Percentiles rank a stretch among this genome's conserved stretches.
phyloP scores from a whole-genome alignment of 305 asterid genomes.

The Fraxinus albicans region DNA sequence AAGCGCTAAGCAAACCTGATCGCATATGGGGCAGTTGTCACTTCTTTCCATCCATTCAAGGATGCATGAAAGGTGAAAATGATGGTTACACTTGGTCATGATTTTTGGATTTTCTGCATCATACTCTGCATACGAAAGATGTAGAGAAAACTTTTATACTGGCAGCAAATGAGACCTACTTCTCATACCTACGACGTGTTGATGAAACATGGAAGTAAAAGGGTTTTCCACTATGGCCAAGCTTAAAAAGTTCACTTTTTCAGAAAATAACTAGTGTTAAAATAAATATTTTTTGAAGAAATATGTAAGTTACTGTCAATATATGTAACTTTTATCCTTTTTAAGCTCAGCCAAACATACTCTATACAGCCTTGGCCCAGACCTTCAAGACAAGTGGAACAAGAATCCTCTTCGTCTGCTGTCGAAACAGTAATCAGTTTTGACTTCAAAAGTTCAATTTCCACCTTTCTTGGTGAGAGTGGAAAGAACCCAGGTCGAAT shows the following conservation, averaged over 20 bases:
- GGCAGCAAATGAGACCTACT: neutral
- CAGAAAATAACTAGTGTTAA: neutral
- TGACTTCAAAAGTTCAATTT: conserved; percentile 41
- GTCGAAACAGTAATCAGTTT: conserved; percentile 23
- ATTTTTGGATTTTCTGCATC: conserved; percentile 73
- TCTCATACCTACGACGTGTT: neutral
- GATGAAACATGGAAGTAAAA: neutral
- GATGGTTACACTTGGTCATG: conserved; percentile 69
- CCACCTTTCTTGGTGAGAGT: conserved; percentile 40
- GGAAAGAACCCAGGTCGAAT: conserved; percentile 35
- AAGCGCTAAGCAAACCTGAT: conserved; percentile 52
- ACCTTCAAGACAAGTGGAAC: conserved; percentile 96
- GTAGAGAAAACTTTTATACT: conserved; percentile 3
- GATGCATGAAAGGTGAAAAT: conserved; percentile 88
- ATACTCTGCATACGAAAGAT: conserved; percentile 51
- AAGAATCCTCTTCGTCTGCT: conserved; percentile 59
- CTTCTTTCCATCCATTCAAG: conserved; percentile 97
- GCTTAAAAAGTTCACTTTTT: neutral
- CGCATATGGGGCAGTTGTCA: conserved; percentile 73
- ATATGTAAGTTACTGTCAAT: neutral
- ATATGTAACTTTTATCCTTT: neutral
- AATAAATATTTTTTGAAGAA: neutral
- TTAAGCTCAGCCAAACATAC: neutral
- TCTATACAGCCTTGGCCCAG: neutral
- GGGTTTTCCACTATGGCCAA: neutral